These are phyloP conservation scores for Triangularia setosa DNA, from an alignment of 2,329 filamentous ascomycete genomes.

Conservation along the genomic window DNA sequence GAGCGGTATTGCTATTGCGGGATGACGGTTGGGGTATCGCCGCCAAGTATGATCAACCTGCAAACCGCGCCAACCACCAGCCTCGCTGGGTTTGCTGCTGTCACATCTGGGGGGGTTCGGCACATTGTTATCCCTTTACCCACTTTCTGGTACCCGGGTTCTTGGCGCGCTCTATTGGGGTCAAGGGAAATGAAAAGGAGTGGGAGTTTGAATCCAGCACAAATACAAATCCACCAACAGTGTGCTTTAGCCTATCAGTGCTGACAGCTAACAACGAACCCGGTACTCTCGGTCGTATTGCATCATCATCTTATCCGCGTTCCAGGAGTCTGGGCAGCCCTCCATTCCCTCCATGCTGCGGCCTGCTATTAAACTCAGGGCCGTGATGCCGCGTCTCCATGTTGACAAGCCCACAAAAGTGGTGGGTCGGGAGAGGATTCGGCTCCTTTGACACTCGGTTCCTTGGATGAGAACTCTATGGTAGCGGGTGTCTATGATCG, in stretches of 20 bases:
- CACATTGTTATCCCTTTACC: background rate
- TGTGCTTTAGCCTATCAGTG: background rate
- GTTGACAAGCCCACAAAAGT: constrained; percentile 13
- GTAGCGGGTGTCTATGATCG: background rate
- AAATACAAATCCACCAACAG: background rate
- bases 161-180: background rate
- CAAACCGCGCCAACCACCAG: background rate
- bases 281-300: background rate
- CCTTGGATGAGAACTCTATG: background rate
- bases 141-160: background rate
- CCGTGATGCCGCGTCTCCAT: constrained; percentile 18
- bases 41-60: background rate
- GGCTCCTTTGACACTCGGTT: background rate
- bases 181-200: background rate
- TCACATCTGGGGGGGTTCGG: background rate
- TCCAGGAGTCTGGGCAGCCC: background rate
- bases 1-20: background rate
- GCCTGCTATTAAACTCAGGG: constrained; percentile 20
- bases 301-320: background rate
- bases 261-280: background rate
- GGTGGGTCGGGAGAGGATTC: background rate
- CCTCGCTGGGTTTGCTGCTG: background rate
- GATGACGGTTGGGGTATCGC: background rate
- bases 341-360: background rate
- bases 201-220: background rate